These are phyloP conservation scores for Erythrobasidium yunnanense DNA, from an alignment of 768 basidiomycete species.

Conservation along the genomic window DNA sequence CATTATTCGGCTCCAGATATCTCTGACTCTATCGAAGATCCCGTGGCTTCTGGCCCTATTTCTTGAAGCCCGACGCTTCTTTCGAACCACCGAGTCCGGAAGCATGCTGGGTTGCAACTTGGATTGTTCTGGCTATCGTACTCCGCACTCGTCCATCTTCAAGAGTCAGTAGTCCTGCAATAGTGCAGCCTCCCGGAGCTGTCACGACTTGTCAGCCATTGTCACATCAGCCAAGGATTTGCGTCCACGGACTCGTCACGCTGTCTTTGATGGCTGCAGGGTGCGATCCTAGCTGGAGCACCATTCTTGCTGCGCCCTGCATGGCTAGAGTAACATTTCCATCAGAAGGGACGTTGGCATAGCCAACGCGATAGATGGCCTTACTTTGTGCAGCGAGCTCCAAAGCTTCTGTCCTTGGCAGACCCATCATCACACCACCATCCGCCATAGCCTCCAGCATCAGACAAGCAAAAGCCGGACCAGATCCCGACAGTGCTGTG, in stretches of 20 bases:
- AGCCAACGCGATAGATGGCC: neutral
- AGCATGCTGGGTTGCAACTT: conserved; percentile 81
- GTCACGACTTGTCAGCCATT: conserved; percentile 1
- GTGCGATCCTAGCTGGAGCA: conserved; percentile 72
- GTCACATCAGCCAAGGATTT: neutral
- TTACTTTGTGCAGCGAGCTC: conserved; percentile 91
- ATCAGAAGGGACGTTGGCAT: neutral
- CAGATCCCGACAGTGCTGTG: conserved; percentile 88
- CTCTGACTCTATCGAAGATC: too few species aligned
- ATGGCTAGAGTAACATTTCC: conserved; percentile 54
- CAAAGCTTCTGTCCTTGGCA: conserved; percentile 82
- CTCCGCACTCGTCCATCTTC: conserved; percentile 89
- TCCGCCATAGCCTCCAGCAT: conserved; percentile 98
- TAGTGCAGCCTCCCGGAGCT: conserved; percentile 98
- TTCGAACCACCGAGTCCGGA: conserved; percentile 56
- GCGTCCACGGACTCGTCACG: conserved; percentile 66
- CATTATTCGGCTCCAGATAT: too few species aligned
- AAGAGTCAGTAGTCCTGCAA: conserved; percentile 86
- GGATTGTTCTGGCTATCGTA: conserved; percentile 88
- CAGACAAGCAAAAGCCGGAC: conserved; percentile 91
- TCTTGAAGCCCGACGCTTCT: conserved; percentile 8
- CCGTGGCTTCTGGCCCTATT: too few species aligned
- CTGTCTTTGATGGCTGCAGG: conserved; percentile 95
- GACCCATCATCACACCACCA: conserved; percentile 99
- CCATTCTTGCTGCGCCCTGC: conserved; percentile 94